phyloP scores from a whole-genome alignment of 305 asterid genomes.

The Fraxinus floribunda region DNA sequence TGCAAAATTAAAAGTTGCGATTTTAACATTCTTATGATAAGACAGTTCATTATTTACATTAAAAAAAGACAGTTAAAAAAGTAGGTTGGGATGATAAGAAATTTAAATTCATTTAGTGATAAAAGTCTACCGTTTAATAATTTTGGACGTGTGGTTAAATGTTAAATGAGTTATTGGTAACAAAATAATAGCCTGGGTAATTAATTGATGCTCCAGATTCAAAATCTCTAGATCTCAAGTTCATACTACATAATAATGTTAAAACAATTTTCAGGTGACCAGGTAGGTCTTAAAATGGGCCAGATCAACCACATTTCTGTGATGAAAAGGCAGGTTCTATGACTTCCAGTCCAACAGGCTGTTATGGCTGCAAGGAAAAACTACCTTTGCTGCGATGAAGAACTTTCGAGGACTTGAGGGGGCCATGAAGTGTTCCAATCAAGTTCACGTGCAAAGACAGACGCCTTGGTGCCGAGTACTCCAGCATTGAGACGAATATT shows the following conservation, averaged over 20 bases:
- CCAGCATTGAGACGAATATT: conserved; percentile 62
- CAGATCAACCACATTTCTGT: background rate
- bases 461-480: conserved; percentile 41
- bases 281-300: background rate
- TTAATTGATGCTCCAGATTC: background rate
- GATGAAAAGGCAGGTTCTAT: background rate
- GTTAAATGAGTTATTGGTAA: background rate
- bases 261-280: background rate
- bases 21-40: background rate
- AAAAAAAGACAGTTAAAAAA: background rate
- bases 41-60: background rate
- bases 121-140: background rate
- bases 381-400: conserved; percentile 46
- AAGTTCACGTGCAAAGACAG: conserved; percentile 77
- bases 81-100: background rate
- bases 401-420: conserved; percentile 39
- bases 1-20: background rate
- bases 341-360: background rate
- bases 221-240: background rate
- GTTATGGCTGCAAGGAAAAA: background rate
- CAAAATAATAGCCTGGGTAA: background rate
- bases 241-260: background rate
- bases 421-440: conserved; percentile 80
- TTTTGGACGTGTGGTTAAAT: background rate
- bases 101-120: background rate